A percentile compares a stretch with the other conserved stretches of the same genome.
Conservation (phyloP, 2,329 filamentous ascomycete species). For the Rhynchosporium agropyri region DNA sequence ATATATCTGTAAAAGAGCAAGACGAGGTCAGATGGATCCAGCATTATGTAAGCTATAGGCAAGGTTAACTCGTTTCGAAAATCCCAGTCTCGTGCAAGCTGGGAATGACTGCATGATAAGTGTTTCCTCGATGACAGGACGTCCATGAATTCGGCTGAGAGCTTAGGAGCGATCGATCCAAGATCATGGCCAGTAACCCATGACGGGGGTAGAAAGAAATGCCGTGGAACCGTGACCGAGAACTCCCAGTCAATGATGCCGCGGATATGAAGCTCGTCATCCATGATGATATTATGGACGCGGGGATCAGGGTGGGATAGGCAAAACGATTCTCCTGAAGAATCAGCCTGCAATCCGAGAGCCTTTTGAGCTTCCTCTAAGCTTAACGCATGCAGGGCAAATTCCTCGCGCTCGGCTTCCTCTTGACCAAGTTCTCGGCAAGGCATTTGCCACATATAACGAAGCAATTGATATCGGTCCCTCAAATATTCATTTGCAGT, state of each 20-base stretch:
- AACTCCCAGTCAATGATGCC: constrained; percentile 10
- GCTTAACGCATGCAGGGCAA: constrained; percentile 1
- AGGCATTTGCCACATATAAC: constrained; percentile 7
- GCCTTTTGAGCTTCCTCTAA: constrained; percentile 6
- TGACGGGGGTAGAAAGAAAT: not conserved
- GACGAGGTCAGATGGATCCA: constrained; percentile 7
- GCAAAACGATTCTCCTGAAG: constrained; percentile 3
- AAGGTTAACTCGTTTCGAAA: constrained; percentile 6
- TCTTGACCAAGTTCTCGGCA: constrained; percentile 5
- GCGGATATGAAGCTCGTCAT: constrained; percentile 9
- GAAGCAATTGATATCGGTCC: constrained; percentile 3
- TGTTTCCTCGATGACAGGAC: constrained; percentile 5
- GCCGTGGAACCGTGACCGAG: constrained; percentile 2
- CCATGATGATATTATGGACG: constrained; percentile 5
- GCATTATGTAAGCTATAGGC: constrained; percentile 7
- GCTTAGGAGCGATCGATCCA: not conserved
- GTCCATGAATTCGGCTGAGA: constrained; percentile 5
- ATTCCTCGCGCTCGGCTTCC: constrained; percentile 6
- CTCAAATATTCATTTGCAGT: constrained; percentile 7
- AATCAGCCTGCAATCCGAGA: constrained; percentile 7
- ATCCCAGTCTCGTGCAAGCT: constrained; percentile 6
- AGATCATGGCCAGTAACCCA: constrained; percentile 3
- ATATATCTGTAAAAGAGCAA: constrained; percentile 1
- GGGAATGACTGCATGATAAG: not conserved
- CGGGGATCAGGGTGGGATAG: not conserved